Evolutionary conservation across 257 asterid species (phyloP), one percentile per base, ranked within the genome.

Genomic region (Rauvolfia tetraphylla): DNA sequence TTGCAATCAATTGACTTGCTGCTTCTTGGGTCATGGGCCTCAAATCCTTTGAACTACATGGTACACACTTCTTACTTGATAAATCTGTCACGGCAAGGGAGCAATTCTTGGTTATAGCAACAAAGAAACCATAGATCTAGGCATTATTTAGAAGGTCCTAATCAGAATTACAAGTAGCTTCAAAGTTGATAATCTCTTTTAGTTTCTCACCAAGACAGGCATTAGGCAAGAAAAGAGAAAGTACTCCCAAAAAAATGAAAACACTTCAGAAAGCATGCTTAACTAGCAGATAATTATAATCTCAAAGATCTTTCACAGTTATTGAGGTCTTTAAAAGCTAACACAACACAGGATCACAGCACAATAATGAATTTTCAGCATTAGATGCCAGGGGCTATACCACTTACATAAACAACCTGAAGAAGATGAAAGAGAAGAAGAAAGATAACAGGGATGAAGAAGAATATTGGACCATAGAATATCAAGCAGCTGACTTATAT

Each of bases 1-100:
- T 78, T 20, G 67, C 31, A 75, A 80, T 72, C 79, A 85, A 76
- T 46, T 58, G 36, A 62, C 78, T 75, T 44, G 86, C 88, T 66
- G 83, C 85, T 78, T 73, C 85, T 75, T 81, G 82, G 74, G 83
- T 78, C 86, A 85, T 82, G 38, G 86, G 83, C 77, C 82, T 82
- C 85, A 85, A 56, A 49, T 80, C 86, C 79, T 80, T 75, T 27
- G 79, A 22, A 66, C 72, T 71, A 75, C 86, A 82, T 61, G 88
- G 82, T 36, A 83, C 85, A 73, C 98, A 95, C 85, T 91, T 95
- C 87, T 95, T 95, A 68, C 82, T 84, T 15, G 95, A 85, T 83
- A 95, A 85, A 86, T 92, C 98, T 95, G 84, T 74, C 76, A 85
- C 18, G 62, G 48, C 48, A 38, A 74, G 20, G 42, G 56, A 80